phyloP scores from a whole-genome alignment of 805 yeast genomes.

The Maudiozyma barnettii region DNA sequence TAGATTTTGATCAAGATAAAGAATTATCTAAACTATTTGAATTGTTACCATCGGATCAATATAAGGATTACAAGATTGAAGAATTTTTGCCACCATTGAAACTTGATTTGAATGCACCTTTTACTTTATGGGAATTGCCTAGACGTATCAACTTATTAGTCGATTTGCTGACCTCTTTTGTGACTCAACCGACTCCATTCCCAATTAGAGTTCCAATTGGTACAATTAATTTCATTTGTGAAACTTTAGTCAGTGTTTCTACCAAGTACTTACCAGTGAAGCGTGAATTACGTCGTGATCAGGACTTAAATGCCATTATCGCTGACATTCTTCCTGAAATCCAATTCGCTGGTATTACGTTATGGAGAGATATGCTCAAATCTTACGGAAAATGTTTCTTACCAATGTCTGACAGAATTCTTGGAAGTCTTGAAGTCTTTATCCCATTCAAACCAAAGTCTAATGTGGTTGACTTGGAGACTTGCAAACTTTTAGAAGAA shows the following conservation, averaged over 20 bases:
- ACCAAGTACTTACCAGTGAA: conserved; percentile 45
- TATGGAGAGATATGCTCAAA: conserved; percentile 29
- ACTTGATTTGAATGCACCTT: conserved; percentile 51
- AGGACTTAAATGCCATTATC: conserved; percentile 37
- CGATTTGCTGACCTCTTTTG: conserved; percentile 36
- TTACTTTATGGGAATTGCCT: conserved; percentile 42
- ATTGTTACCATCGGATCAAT: conserved; percentile 28
- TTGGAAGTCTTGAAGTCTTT: conserved; percentile 47
- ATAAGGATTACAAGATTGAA: conserved; percentile 4
- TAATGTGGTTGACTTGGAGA: conserved; percentile 35
- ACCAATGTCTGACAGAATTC: conserved; percentile 42
- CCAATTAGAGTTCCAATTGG: conserved; percentile 60
- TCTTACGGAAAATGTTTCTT: conserved; percentile 29
- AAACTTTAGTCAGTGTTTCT: conserved; percentile 47
- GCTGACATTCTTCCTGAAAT: conserved; percentile 34
- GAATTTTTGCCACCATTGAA: conserved; percentile 39
- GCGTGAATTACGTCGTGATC: conserved; percentile 48
- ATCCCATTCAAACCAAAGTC: conserved; percentile 41
- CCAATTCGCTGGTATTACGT: conserved; percentile 37
- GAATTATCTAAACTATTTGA: conserved; percentile 36
- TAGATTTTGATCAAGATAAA: conserved; percentile 48
- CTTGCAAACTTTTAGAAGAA: conserved; percentile 16
- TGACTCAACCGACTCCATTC: conserved; percentile 45
- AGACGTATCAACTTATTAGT: conserved; percentile 41
- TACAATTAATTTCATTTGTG: conserved; percentile 39